A percentile compares a stretch with the other conserved stretches of the same genome.
These are phyloP conservation scores for Straminergon stramineum DNA, from an alignment of 225 moss, liverwort and hornwort genomes.

Conservation along the genomic window DNA sequence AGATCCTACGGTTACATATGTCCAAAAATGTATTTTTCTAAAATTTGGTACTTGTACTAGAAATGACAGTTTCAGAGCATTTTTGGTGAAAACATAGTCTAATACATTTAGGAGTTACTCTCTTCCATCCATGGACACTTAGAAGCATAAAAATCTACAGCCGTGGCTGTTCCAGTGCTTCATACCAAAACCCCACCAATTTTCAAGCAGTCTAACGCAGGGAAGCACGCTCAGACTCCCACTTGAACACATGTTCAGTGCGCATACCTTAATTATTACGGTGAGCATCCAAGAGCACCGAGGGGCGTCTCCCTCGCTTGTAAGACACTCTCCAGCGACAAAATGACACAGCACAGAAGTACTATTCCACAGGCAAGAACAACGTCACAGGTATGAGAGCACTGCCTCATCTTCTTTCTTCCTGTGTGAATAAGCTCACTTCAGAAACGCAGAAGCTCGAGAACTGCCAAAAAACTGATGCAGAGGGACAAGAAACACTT, in stretches of 20 bases:
- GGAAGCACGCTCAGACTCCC: background rate
- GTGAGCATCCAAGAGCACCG: background rate
- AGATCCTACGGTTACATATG: no score
- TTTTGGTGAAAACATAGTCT: no score
- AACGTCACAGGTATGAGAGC: background rate
- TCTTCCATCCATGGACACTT: conserved; percentile 25
- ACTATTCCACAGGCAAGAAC: background rate
- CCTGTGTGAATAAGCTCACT: background rate
- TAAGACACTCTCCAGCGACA: background rate
- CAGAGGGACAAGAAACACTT: no score
- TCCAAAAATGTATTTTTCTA: no score
- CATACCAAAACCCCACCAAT: background rate
- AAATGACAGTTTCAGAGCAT: no score
- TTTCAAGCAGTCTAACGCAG: background rate
- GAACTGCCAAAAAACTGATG: background rate
- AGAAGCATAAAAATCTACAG: conserved; percentile 10
- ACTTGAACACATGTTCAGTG: background rate
- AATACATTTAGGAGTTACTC: no score
- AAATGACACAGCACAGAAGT: background rate
- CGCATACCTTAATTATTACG: background rate
- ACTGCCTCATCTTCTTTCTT: background rate
- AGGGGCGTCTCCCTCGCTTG: background rate
- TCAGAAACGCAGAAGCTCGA: background rate
- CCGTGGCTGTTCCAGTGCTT: background rate
- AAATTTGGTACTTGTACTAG: no score